Evolutionary conservation across 2,329 filamentous ascomycete species (phyloP).

Genomic region (Emmonsiellopsis sp.): DNA sequence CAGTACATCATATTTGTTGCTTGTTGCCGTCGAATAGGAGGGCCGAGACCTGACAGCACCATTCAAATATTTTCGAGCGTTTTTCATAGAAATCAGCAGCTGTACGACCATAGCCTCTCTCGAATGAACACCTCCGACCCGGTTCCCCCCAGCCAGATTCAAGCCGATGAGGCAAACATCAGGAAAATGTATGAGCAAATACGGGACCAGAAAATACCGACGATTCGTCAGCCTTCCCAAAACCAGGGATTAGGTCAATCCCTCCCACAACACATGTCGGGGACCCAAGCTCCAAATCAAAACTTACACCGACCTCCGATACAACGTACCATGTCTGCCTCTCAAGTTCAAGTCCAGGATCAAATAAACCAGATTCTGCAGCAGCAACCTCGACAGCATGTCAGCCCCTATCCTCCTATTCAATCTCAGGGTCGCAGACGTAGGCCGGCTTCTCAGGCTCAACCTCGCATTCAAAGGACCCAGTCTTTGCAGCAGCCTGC

Average conservation of each 20-base stretch:
- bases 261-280: background rate
- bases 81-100: slow-evolving; percentile 10
- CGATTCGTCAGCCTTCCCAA: background rate
- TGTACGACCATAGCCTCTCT: slow-evolving; percentile 13
- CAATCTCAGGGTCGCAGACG: too few relatives aligned
- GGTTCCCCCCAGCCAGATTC: slow-evolving; percentile 6
- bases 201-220: background rate
- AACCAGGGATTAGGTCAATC: background rate
- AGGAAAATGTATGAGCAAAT: slow-evolving; percentile 12
- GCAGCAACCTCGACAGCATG: too few relatives aligned
- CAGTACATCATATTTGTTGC: slow-evolving; percentile 45
- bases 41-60: background rate
- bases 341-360: too few relatives aligned
- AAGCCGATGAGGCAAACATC: slow-evolving; percentile 11
- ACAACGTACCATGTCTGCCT: background rate
- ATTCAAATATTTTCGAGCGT: background rate
- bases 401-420: too few relatives aligned
- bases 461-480: background rate
- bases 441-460: background rate
- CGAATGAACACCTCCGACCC: background rate
- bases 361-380: too few relatives aligned
- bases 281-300: background rate
- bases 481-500: background rate
- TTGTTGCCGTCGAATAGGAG: slow-evolving; percentile 20
- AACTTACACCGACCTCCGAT: too few relatives aligned